Evolutionary conservation across 2,329 filamentous ascomycete species (phyloP).

Genomic region (Cladophialophora psammophila): DNA sequence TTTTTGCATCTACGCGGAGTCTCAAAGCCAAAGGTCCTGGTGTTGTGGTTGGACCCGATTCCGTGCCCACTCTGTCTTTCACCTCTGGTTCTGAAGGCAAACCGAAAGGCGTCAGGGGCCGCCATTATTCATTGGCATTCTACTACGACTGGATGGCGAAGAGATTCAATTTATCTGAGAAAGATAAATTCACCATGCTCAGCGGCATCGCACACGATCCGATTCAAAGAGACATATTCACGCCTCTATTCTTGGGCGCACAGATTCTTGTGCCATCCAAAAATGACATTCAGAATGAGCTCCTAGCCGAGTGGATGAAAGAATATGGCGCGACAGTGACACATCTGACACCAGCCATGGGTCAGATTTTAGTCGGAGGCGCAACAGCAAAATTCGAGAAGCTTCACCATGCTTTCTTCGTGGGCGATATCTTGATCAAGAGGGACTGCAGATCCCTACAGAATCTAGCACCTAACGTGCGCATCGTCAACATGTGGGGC

Average conservation of each 20-base stretch:
- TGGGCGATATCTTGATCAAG: slow-evolving; percentile 88
- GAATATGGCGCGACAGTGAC: slow-evolving; percentile 77
- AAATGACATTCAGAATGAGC: slow-evolving; percentile 87
- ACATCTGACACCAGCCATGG: slow-evolving; percentile 95
- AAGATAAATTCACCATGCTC: slow-evolving; percentile 81
- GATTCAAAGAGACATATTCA: slow-evolving; percentile 78
- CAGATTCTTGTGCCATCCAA: slow-evolving; percentile 78
- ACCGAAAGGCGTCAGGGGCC: slow-evolving; percentile 85
- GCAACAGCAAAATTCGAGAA: slow-evolving; percentile 77
- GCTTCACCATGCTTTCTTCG: slow-evolving; percentile 84
- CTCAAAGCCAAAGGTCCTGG: slow-evolving; percentile 67
- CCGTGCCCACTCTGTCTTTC: slow-evolving; percentile 76
- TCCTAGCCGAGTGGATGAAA: slow-evolving; percentile 85
- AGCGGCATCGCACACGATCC: slow-evolving; percentile 78
- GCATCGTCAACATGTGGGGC: slow-evolving; percentile 86
- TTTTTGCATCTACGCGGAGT: slow-evolving; percentile 64
- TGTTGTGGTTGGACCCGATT: slow-evolving; percentile 85
- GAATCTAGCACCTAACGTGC: slow-evolving; percentile 74
- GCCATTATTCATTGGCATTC: slow-evolving; percentile 83
- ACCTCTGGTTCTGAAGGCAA: slow-evolving; percentile 77
- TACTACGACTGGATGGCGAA: slow-evolving; percentile 96
- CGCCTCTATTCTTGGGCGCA: slow-evolving; percentile 84
- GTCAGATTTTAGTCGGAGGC: slow-evolving; percentile 88
- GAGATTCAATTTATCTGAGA: slow-evolving; percentile 74
- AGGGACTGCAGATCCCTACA: slow-evolving; percentile 81